These are phyloP conservation scores for Talaromyces atroroseus DNA, from an alignment of 2,329 filamentous ascomycete genomes.

Conservation along the genomic window DNA sequence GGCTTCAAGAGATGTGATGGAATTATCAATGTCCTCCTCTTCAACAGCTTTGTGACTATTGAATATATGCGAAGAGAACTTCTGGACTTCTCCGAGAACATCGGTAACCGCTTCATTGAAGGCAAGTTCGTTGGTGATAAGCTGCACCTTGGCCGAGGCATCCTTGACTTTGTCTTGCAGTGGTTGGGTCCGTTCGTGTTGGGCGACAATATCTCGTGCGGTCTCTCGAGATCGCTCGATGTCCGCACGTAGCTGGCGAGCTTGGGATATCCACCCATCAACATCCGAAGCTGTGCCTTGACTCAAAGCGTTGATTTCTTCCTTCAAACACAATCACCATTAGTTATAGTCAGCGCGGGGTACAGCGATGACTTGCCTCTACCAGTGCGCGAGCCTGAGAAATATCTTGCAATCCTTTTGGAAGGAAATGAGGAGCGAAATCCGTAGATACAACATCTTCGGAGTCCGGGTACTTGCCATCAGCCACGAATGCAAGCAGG, in stretches of 20 bases:
- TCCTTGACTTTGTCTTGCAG: constrained; percentile 62
- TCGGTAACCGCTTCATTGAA: constrained; percentile 53
- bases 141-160: constrained; percentile 48
- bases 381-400: constrained; percentile 48
- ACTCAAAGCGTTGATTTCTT: constrained; percentile 70
- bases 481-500: constrained; percentile 58
- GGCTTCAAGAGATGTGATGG: constrained; percentile 46
- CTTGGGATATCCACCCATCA: constrained; percentile 78
- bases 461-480: constrained; percentile 52
- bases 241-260: constrained; percentile 77
- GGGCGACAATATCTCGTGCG: constrained; percentile 72
- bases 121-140: constrained; percentile 54
- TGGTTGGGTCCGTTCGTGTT: constrained; percentile 64
- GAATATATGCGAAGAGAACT: constrained; percentile 46
- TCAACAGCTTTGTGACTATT: constrained; percentile 42
- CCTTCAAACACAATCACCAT: constrained; percentile 34
- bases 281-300: constrained; percentile 72
- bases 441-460: constrained; percentile 52
- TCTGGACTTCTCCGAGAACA: constrained; percentile 47
- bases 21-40: constrained; percentile 40
- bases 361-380: constrained; percentile 38
- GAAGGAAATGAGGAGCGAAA: constrained; percentile 45
- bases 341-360: background rate
- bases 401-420: constrained; percentile 47
- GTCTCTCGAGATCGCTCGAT: constrained; percentile 74